phyloP scores from a whole-genome alignment of 2,329 filamentous ascomycete genomes.

The Penicillium griseofulvum region DNA sequence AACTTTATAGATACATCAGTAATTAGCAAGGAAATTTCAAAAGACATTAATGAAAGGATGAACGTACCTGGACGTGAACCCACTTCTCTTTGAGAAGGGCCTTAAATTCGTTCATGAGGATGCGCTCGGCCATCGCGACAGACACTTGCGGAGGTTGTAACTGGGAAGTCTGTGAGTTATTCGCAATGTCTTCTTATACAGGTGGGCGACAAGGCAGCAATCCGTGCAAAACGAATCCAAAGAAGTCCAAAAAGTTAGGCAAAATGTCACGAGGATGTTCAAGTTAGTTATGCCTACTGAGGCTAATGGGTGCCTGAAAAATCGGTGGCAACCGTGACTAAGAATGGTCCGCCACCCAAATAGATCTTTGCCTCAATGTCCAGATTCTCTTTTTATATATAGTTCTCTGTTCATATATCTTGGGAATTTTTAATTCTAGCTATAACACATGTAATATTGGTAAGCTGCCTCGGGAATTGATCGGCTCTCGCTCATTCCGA shows the following conservation, averaged over 20 bases:
- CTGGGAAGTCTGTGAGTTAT: not conserved
- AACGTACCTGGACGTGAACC: slow-evolving; percentile 76
- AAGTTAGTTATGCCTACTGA: not conserved
- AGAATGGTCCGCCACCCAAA: not conserved
- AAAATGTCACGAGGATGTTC: not conserved
- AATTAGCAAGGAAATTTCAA: not conserved
- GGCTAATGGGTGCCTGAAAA: not conserved
- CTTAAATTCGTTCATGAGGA: slow-evolving; percentile 86
- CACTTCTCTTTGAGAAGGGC: slow-evolving; percentile 83
- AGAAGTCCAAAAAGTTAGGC: not conserved
- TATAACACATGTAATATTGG: too few species aligned
- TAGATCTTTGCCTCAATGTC: too few species aligned
- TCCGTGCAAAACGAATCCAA: not conserved
- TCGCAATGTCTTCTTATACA: not conserved
- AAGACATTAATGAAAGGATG: not conserved
- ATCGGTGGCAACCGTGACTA: slow-evolving; percentile 3
- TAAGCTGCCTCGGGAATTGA: too few species aligned
- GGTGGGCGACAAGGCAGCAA: slow-evolving; percentile 1
- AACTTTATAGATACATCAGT: slow-evolving; percentile 49
- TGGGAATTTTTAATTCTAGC: too few species aligned
- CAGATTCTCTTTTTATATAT: too few species aligned
- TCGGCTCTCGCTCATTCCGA: too few species aligned
- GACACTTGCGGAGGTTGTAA: not conserved
- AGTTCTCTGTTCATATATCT: too few species aligned
- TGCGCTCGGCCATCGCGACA: slow-evolving; percentile 62